These are phyloP conservation scores for Medakamo hakoo DNA, from an alignment of 139 green algal species.

Conservation along the genomic window DNA sequence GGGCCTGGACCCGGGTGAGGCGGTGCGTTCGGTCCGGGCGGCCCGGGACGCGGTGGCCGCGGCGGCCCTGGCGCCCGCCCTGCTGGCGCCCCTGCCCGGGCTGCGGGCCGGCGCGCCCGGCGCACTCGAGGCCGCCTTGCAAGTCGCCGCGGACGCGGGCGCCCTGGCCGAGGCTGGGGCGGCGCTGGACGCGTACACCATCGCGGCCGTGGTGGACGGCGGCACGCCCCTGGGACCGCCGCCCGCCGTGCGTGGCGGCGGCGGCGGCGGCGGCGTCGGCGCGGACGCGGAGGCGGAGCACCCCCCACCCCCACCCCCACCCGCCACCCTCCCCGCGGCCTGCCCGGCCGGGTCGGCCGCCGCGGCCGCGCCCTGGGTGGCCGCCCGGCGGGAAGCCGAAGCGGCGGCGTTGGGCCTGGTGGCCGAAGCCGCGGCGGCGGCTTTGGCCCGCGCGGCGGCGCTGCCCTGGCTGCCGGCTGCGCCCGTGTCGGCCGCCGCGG, in stretches of 20 bases:
- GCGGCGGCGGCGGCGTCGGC: too few species aligned
- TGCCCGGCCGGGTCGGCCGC: background rate
- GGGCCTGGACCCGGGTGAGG: background rate
- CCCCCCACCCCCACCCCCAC: too few species aligned
- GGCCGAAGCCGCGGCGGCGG: background rate
- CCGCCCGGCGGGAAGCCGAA: too few species aligned
- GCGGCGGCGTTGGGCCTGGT: background rate
- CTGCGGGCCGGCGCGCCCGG: background rate
- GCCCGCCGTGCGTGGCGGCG: background rate
- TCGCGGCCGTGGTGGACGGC: too few species aligned
- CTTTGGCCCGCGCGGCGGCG: background rate
- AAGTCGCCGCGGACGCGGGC: background rate
- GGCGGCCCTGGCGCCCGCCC: background rate
- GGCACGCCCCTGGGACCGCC: too few species aligned
- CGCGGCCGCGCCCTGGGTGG: background rate
- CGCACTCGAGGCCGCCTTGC: background rate
- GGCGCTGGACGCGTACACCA: background rate
- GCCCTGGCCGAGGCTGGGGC: background rate
- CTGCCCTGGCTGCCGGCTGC: background rate
- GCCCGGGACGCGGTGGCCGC: background rate
- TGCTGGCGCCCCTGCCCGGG: background rate
- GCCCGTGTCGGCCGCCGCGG: too few species aligned
- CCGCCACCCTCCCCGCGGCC: background rate
- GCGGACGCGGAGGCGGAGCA: too few species aligned
- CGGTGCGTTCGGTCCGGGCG: background rate